Conservation (phyloP, 176 grass and related monocot genomes). For the Rhynchospora tenuis region DNA sequence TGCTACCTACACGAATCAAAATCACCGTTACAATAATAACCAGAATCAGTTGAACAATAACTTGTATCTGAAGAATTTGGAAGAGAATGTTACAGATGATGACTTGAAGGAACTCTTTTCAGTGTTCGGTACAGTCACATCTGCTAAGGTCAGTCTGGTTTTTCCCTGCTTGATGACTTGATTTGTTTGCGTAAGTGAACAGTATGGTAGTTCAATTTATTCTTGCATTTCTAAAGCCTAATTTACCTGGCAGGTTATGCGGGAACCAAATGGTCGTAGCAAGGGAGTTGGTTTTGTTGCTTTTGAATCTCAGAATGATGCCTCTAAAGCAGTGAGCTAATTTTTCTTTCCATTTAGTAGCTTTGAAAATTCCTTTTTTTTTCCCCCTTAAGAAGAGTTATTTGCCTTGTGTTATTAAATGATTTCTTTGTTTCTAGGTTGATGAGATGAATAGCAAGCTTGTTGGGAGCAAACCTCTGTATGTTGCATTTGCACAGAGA, state of each 20-base stretch:
- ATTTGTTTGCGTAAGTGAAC: not conserved
- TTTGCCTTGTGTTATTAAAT: not conserved
- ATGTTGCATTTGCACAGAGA: constrained; percentile 79
- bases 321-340: constrained; percentile 63
- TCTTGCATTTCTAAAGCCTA: not conserved
- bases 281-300: constrained; percentile 94
- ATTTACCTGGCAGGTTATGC: constrained; percentile 63
- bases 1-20: not conserved
- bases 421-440: constrained; percentile 36
- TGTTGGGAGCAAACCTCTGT: constrained; percentile 78
- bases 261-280: constrained; percentile 67
- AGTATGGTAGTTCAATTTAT: not conserved
- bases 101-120: constrained; percentile 68
- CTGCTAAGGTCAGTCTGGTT: constrained; percentile 64
- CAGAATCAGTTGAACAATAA: constrained; percentile 58
- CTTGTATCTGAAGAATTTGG: constrained; percentile 93
- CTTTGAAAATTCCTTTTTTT: not conserved
- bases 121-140: constrained; percentile 67
- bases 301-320: constrained; percentile 75
- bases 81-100: constrained; percentile 84
- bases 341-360: not conserved
- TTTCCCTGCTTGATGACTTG: not conserved
- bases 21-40: constrained; percentile 24
- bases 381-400: not conserved
- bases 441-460: constrained; percentile 81